Base-by-base conservation (phyloP, 805 yeast species). In the Metschnikowia noctiluminum region DNA sequence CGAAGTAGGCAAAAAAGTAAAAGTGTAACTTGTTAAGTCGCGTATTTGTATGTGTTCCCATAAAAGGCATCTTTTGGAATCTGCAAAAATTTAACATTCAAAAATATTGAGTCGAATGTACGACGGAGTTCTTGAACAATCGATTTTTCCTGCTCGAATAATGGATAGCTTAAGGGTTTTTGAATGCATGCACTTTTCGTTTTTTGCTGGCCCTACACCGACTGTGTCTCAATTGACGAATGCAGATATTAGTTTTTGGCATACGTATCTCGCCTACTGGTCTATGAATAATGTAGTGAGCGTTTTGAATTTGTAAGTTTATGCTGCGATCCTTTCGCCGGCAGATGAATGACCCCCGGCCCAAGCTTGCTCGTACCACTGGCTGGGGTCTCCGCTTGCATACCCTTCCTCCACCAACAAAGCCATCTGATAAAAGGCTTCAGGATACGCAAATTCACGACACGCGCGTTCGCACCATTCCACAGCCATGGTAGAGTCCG, bases 391-490 rank as follows among this genome's bases (percentile, higher is more conserved):
- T 5, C 65, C 64, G 3, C 46, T 43, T 1, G 59, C 62, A 8
- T 62, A 49, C 6, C 76, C 76, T 45, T 62, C 60, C 53, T 70
- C 73, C n/a, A 69, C 67, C 42, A 70, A 60, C 35, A 63, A 58
- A 2, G 73, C 77, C 74, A 71, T 68, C 43, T 63, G 64, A 46
- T 56, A 69, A 46, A 57, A 63, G n/a, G 76, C 76, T 36, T 72
- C 75, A 2, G 74, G 64, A 7, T 65, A 57, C 10, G 60, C 57
- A 50, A 66, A 71, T 53, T 71, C 76, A 50, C 65, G 63, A 30
- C 71, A 60, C 2, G 77, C 77, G 6, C 74, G 55, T 35, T 72
- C 75, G 52, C 75, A 70, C 77, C 77, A 73, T 60, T 63, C 63
- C 15, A 69, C 56, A 0, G 77, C 76, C 53, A 60, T 62, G 32